Evolutionary conservation across 2,329 filamentous ascomycete genomes (phyloP).

Genomic region (Microascus cirrosus): DNA sequence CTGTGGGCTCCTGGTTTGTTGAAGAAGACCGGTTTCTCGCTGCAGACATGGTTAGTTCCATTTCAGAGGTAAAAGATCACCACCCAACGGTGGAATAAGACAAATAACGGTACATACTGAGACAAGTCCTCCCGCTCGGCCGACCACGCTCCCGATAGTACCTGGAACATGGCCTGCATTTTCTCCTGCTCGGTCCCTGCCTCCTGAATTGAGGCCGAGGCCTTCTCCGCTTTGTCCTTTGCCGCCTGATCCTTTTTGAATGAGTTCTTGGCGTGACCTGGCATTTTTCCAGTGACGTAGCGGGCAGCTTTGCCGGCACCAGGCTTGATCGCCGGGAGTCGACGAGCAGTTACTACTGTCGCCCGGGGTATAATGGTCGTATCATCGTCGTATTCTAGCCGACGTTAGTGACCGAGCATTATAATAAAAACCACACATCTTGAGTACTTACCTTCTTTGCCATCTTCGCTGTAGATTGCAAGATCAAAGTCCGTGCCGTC

Average conservation of each 20-base stretch:
- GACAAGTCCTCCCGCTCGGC: conserved; percentile 90
- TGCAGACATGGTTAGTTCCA: conserved; percentile 23
- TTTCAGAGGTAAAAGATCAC: background rate
- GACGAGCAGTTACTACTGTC: conserved; percentile 81
- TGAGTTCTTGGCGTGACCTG: conserved; percentile 72
- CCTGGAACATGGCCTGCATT: conserved; percentile 83
- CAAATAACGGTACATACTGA: conserved; percentile 42
- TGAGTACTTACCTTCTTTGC: conserved; percentile 65
- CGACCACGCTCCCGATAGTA: conserved; percentile 84
- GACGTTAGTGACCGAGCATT: conserved; percentile 15
- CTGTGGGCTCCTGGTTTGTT: conserved; percentile 51
- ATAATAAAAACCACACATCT: background rate
- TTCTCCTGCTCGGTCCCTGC: conserved; percentile 90
- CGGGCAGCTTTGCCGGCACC: conserved; percentile 85
- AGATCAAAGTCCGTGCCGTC: conserved; percentile 96
- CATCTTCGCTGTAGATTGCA: conserved; percentile 86
- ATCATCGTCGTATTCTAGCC: conserved; percentile 87
- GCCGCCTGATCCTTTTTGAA: conserved; percentile 46
- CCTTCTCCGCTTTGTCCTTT: conserved; percentile 31
- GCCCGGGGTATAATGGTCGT: conserved; percentile 95
- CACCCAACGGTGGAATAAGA: background rate
- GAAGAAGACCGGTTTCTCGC: conserved; percentile 49
- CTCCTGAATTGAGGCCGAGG: conserved; percentile 50
- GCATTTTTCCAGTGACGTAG: conserved; percentile 95
- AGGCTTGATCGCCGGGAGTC: conserved; percentile 71